Conservation (phyloP, 106 monocot genomes). For the Dendrobium officinale region DNA sequence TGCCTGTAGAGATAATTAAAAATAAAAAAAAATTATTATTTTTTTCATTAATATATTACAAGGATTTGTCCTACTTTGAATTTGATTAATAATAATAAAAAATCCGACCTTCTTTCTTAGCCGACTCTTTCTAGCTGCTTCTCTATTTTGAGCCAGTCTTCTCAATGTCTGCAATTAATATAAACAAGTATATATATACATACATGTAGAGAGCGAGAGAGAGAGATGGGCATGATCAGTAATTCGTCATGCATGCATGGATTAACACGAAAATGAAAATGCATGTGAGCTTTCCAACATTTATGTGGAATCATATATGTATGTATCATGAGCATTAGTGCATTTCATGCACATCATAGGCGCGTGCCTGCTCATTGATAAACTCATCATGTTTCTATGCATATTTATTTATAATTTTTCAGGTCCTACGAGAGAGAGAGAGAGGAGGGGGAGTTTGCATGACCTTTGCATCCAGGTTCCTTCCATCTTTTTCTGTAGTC, state of each 20-base stretch:
- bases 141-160: slow-evolving; percentile 72
- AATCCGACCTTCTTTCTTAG: slow-evolving; percentile 58
- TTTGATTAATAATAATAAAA: not conserved
- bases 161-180: slow-evolving; percentile 36
- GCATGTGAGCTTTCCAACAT: too few species aligned
- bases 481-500: slow-evolving; percentile 28
- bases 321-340: too few species aligned
- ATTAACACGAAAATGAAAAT: not conserved
- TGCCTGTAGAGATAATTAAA: slow-evolving; percentile 28
- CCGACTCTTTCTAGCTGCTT: slow-evolving; percentile 74
- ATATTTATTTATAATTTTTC: too few species aligned
- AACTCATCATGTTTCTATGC: too few species aligned
- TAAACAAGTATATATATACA: too few species aligned
- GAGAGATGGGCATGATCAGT: too few species aligned
- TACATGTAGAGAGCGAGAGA: not conserved
- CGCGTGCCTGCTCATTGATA: too few species aligned
- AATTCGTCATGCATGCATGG: not conserved
- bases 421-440: not conserved
- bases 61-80: not conserved
- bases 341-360: too few species aligned
- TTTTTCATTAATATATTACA: not conserved
- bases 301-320: too few species aligned
- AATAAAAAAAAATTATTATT: not conserved
- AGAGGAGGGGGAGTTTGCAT: not conserved
- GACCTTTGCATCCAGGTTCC: slow-evolving; percentile 34